These are phyloP conservation scores for Actinomortierella wolfii DNA, from an alignment of 371 early-diverging fungal species.

Conservation along the genomic window DNA sequence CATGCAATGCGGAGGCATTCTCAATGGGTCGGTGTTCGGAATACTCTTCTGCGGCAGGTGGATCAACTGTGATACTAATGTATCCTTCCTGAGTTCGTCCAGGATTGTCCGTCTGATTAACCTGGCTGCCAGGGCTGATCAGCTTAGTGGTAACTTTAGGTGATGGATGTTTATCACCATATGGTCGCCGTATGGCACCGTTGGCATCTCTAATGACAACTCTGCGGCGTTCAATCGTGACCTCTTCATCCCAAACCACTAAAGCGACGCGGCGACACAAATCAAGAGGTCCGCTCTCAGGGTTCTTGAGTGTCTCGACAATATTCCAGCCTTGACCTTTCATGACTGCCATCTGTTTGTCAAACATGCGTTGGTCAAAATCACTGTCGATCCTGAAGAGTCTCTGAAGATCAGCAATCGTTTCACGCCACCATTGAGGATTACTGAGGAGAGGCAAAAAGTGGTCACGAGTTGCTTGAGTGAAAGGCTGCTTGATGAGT, in stretches of 20 bases:
- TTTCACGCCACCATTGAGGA: conserved; percentile 81
- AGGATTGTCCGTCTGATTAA: too few relatives aligned
- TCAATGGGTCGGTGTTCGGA: too few relatives aligned
- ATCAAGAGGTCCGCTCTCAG: conserved; percentile 60
- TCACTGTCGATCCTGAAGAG: conserved; percentile 74
- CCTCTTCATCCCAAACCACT: conserved; percentile 61
- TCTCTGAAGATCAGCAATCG: conserved; percentile 64
- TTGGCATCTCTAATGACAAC: too few relatives aligned
- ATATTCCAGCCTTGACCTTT: conserved; percentile 89
- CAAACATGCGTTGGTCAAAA: conserved; percentile 83
- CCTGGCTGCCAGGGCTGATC: too few relatives aligned
- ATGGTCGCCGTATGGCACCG: too few relatives aligned
- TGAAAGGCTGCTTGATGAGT: conserved; percentile 69
- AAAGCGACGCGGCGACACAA: conserved; percentile 59
- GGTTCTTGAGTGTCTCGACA: conserved; percentile 67
- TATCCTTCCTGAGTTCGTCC: too few relatives aligned
- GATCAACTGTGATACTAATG: too few relatives aligned
- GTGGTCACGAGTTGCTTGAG: conserved; percentile 63
- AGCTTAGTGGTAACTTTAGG: too few relatives aligned
- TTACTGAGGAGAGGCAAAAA: conserved; percentile 72
- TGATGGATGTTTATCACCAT: too few relatives aligned
- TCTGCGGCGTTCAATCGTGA: conserved; percentile 21
- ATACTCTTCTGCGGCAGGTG: too few relatives aligned
- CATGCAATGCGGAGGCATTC: too few relatives aligned
- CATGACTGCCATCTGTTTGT: conserved; percentile 80